phyloP scores from a whole-genome alignment of 2,329 filamentous ascomycete species.

The Grosmannia huntii region DNA sequence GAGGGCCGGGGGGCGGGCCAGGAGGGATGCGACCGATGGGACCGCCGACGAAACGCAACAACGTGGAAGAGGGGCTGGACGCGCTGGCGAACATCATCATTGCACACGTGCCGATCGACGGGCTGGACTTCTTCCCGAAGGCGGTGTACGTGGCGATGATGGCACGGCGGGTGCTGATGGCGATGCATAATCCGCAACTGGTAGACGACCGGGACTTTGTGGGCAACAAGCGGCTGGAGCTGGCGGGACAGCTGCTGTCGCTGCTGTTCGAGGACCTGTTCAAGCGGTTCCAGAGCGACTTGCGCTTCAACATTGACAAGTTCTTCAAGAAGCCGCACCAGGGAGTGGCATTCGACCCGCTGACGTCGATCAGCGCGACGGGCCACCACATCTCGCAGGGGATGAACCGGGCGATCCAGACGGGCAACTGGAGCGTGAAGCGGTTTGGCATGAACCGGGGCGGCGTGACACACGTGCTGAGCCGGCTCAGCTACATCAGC shows the following conservation, averaged over 20 bases:
- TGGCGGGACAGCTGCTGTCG: conserved; percentile 88
- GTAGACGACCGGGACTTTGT: conserved; percentile 97
- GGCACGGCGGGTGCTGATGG: conserved; percentile 92
- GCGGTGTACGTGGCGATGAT: conserved; percentile 94
- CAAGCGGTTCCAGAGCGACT: conserved; percentile 81
- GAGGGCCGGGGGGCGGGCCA: conserved; percentile 3
- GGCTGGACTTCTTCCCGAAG: conserved; percentile 92
- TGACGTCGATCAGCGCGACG: conserved; percentile 70
- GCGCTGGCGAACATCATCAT: conserved; percentile 87
- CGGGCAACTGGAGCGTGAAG: conserved; percentile 95
- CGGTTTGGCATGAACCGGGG: conserved; percentile 98
- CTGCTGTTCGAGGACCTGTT: conserved; percentile 95
- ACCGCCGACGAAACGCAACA: conserved; percentile 52
- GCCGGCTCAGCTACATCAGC: conserved; percentile 88
- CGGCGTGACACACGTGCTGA: conserved; percentile 91
- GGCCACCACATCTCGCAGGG: conserved; percentile 81
- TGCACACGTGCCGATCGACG: conserved; percentile 83
- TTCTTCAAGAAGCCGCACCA: conserved; percentile 87
- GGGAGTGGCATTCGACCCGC: conserved; percentile 77
- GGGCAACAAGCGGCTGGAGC: conserved; percentile 88
- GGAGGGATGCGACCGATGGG: conserved; percentile 19
- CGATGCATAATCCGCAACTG: conserved; percentile 73
- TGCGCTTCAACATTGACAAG: conserved; percentile 92
- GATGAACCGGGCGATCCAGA: conserved; percentile 92
- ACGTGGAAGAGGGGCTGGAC: conserved; percentile 84